phyloP scores from a whole-genome alignment of 2,329 filamentous ascomycete species.

The Nemania serpens region DNA sequence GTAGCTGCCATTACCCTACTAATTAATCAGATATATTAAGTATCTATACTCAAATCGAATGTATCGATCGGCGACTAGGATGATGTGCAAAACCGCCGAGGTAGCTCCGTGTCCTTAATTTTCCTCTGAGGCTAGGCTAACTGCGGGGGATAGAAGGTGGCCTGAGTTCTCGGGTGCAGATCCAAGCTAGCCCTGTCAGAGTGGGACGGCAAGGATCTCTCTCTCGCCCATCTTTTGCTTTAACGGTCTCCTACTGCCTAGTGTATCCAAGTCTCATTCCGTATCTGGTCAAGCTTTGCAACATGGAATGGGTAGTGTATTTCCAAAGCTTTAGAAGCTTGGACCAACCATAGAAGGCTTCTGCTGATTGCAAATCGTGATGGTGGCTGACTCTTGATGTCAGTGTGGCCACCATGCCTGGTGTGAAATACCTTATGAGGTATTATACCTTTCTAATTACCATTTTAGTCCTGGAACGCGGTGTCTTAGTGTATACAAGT shows the following conservation, averaged over 20 bases:
- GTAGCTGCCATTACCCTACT: not conserved
- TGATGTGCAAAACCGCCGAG: constrained; percentile 26
- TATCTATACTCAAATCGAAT: constrained; percentile 1
- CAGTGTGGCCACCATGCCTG: too few species aligned
- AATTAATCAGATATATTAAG: not conserved
- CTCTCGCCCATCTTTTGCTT: not conserved
- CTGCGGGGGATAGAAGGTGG: constrained; percentile 24
- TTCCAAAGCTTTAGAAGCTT: too few species aligned
- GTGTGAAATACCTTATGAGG: too few species aligned
- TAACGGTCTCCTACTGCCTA: constrained; percentile 17
- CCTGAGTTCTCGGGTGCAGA: constrained; percentile 25
- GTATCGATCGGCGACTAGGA: constrained; percentile 32
- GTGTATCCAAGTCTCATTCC: too few species aligned
- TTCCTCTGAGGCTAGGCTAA: constrained; percentile 23
- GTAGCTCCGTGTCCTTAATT: constrained; percentile 25
- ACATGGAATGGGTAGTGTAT: too few species aligned
- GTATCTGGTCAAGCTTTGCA: too few species aligned
- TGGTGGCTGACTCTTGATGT: too few species aligned
- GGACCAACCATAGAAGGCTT: too few species aligned
- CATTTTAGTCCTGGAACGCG: too few species aligned
- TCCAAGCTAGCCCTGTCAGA: constrained; percentile 25
- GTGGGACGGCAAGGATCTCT: constrained; percentile 16
- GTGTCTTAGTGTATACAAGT: not conserved
- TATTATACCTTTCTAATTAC: too few species aligned
- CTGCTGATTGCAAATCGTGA: too few species aligned